Evolutionary conservation across 345 rosid genomes (phyloP), one percentile per base, ranked within the genome.

Genomic region (Angophora floribunda): DNA sequence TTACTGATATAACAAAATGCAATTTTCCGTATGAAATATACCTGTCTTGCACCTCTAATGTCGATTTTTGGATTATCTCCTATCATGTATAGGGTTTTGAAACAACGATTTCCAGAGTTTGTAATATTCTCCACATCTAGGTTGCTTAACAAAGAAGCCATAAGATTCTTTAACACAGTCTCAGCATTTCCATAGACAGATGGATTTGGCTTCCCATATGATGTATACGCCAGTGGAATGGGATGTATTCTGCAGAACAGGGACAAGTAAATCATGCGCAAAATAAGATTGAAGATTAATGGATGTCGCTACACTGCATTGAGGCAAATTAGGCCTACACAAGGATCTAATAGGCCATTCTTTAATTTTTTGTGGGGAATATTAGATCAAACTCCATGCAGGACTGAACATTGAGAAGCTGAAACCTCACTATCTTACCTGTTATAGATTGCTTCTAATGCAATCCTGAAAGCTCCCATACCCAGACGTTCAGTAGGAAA

Each of bases 401-500:
- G 13, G 36, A 9, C 26, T 9, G 36, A 70, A 36, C 2, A 36
- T 17, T 70, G 47, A 70, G 47, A 70, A 70, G 80, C 47, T 70
- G 80, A 70, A 36, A 70, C 7, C 47, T 36, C 47, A 36, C 80
- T n/a, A 63, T 61, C 89, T 94, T 87, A 95, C 97, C 95, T 94
- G 90, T 95, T 97, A 92, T 92, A 97, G 92, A 97, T 89, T 53
- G 97, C 93, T 93, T 97, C 98, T 15, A 96, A 80, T 1, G 98
- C 99, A 19, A 96, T 95, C 93, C 98, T 94, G 94, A 95, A 97
- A 91, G 97, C 97, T 89, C 97, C 98, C 97, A 96, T 93, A 86
- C 98, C 99, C 52, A 97, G 95, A 90, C 97, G 99, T 88, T 94
- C 97, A 89, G 95, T 88, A 89, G 99, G 97, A 92, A 97, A 97